These are phyloP conservation scores for Alternaria atra DNA, from an alignment of 2,329 filamentous ascomycete species.

Conservation along the genomic window DNA sequence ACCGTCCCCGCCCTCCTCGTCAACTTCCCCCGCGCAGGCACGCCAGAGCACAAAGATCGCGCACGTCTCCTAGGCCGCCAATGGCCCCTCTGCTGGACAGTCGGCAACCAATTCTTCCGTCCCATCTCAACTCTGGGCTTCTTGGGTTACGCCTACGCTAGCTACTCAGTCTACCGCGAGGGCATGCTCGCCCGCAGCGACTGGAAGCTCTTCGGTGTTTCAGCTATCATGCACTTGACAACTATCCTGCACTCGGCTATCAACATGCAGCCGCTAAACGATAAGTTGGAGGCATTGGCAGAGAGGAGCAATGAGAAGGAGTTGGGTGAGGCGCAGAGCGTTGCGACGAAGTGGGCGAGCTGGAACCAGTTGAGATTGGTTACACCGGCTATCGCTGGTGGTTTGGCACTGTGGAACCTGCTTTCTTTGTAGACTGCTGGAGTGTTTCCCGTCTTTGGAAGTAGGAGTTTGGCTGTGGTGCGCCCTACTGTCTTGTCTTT, in stretches of 20 bases:
- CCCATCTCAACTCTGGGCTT: slow-evolving; percentile 61
- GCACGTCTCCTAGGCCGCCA: slow-evolving; percentile 58
- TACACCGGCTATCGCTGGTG: slow-evolving; percentile 47
- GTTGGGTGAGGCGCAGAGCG: slow-evolving; percentile 40
- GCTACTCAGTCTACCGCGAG: slow-evolving; percentile 49
- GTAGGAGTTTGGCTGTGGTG: neutral
- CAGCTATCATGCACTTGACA: slow-evolving; percentile 56
- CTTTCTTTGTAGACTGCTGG: slow-evolving; percentile 22
- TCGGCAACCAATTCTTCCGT: slow-evolving; percentile 62
- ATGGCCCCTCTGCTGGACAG: slow-evolving; percentile 62
- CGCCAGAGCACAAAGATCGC: slow-evolving; percentile 53
- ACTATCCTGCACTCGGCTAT: slow-evolving; percentile 60
- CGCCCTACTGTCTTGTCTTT: neutral
- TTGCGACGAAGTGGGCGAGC: slow-evolving; percentile 49
- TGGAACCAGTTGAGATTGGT: slow-evolving; percentile 49
- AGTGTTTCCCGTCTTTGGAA: neutral
- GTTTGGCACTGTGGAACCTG: slow-evolving; percentile 45
- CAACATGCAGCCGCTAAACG: slow-evolving; percentile 63
- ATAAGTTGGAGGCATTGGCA: slow-evolving; percentile 56
- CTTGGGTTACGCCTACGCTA: slow-evolving; percentile 58
- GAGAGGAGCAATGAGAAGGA: slow-evolving; percentile 44
- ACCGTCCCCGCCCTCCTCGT: slow-evolving; percentile 60
- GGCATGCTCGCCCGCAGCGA: slow-evolving; percentile 49
- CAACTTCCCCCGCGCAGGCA: slow-evolving; percentile 55
- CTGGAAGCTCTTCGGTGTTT: slow-evolving; percentile 57